phyloP scores from a whole-genome alignment of 805 yeast species.

The Wickerhamiella azyma region DNA sequence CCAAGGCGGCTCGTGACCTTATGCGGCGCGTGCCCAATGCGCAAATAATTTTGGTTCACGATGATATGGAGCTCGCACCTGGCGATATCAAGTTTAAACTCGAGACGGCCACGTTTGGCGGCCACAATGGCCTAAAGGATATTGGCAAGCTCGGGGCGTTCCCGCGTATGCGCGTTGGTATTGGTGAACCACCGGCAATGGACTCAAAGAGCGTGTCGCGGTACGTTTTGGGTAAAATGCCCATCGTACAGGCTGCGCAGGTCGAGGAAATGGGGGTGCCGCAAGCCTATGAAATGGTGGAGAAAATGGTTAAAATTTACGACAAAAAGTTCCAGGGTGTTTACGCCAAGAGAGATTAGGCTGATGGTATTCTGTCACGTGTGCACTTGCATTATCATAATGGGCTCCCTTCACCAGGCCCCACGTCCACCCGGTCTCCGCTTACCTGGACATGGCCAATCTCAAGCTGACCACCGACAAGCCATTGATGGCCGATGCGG shows the following conservation, averaged over 20 bases:
- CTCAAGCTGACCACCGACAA: conserved; percentile 28
- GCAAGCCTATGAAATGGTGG: conserved; percentile 10
- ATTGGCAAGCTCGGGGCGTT: conserved; percentile 40
- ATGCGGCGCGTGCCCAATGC: conserved; percentile 14
- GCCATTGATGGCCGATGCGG: conserved; percentile 40
- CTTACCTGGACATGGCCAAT: conserved; percentile 6
- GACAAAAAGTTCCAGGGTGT: neutral
- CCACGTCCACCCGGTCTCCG: no score
- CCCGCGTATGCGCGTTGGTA: conserved; percentile 61
- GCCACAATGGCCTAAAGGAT: conserved; percentile 72
- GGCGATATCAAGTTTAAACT: conserved; percentile 55
- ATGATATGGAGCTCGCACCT: conserved; percentile 53
- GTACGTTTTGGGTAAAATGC: conserved; percentile 48
- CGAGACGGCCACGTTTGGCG: conserved; percentile 51
- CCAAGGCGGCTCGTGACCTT: conserved; percentile 33
- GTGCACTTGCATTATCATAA: no score
- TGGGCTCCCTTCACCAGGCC: no score
- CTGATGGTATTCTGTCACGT: no score
- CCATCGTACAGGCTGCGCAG: conserved; percentile 2
- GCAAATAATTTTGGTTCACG: conserved; percentile 50
- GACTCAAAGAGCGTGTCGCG: conserved; percentile 34
- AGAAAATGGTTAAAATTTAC: conserved; percentile 8
- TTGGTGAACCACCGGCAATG: conserved; percentile 47
- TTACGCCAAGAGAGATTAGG: neutral
- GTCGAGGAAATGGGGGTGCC: conserved; percentile 1